phyloP scores from a whole-genome alignment of 306 rosid genomes.

The Prunus fruticosa region DNA sequence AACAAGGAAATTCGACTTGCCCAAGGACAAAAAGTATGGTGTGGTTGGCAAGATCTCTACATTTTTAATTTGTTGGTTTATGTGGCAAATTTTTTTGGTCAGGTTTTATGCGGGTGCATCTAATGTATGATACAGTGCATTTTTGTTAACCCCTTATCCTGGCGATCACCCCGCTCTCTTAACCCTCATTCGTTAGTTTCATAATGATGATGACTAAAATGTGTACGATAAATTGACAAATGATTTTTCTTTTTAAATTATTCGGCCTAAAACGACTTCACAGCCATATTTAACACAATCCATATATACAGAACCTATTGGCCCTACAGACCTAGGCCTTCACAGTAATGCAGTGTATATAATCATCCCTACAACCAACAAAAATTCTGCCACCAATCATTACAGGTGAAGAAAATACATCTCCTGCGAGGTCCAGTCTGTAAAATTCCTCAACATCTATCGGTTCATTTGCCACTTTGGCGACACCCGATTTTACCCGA shows the following conservation, averaged over 20 bases:
- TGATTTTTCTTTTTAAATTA: background rate
- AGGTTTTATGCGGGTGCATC: too few relatives aligned
- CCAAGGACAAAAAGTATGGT: rapidly evolving
- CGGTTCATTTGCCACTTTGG: constrained; percentile 11
- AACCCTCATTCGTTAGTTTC: too few relatives aligned
- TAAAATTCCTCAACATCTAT: constrained; percentile 55
- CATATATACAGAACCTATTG: background rate
- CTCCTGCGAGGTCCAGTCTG: constrained; percentile 53
- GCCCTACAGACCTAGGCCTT: background rate
- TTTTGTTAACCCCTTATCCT: too few relatives aligned
- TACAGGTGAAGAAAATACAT: constrained; percentile 81
- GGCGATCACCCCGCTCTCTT: too few relatives aligned
- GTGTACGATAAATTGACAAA: too few relatives aligned
- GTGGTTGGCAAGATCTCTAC: too few relatives aligned
- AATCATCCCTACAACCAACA: constrained; percentile 84
- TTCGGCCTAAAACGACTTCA: background rate
- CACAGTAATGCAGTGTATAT: constrained; percentile 60
- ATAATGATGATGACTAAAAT: background rate
- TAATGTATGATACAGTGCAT: too few relatives aligned
- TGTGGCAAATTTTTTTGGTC: too few relatives aligned
- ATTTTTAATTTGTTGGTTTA: too few relatives aligned
- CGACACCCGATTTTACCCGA: constrained; percentile 33
- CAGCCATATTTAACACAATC: background rate
- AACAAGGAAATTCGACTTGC: too few relatives aligned
- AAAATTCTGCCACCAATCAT: constrained; percentile 79